Evolutionary conservation across 768 basidiomycete species (phyloP).

Genomic region (Tulasnella sp.): DNA sequence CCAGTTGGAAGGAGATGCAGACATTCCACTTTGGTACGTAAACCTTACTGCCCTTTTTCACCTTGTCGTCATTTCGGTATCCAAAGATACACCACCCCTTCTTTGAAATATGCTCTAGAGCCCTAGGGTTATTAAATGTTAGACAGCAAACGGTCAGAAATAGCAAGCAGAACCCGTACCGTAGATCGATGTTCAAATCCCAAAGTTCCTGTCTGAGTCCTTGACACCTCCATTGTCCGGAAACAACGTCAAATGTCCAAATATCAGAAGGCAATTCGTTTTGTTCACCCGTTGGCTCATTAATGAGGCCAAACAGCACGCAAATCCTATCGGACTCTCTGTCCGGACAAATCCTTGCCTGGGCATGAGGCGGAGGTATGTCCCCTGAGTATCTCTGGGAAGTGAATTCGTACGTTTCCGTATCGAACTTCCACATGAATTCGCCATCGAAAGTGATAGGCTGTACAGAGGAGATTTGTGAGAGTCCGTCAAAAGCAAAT

Average conservation of each 20-base stretch:
- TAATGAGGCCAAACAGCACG: neutral
- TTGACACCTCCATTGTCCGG: neutral
- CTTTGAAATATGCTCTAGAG: neutral
- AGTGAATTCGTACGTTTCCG: neutral
- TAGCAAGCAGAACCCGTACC: neutral
- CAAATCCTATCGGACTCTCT: neutral
- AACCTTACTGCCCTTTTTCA: neutral
- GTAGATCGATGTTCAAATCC: neutral
- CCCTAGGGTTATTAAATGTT: neutral
- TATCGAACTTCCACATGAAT: neutral
- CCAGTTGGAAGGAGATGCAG: neutral
- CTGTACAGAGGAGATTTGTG: neutral
- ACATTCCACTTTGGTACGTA: neutral
- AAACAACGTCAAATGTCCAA: neutral
- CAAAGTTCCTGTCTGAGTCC: neutral
- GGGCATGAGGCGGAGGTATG: neutral
- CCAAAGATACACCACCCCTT: conserved; percentile 8
- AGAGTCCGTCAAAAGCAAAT: neutral
- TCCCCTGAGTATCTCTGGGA: neutral
- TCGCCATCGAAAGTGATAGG: neutral
- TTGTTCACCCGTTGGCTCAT: neutral
- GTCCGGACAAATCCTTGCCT: neutral
- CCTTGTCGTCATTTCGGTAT: neutral
- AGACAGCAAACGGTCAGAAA: neutral
- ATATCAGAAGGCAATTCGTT: neutral